Evolutionary conservation across 2,329 filamentous ascomycete species (phyloP).

Genomic region (Graphilbum sp.): DNA sequence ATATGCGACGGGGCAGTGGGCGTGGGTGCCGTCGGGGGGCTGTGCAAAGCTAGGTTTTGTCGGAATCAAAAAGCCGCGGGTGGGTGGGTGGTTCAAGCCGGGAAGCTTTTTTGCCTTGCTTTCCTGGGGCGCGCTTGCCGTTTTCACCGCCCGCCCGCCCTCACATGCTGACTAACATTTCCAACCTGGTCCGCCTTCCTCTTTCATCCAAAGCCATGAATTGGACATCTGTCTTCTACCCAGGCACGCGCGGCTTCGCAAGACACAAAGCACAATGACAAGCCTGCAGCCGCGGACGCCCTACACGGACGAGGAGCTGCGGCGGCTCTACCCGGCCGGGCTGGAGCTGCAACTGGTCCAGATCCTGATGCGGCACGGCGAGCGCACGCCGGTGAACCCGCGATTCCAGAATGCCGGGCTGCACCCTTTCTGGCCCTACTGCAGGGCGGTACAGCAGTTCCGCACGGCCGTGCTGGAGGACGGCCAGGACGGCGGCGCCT

Average conservation of each 20-base stretch:
- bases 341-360: slow-evolving; percentile 83
- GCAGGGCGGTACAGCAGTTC: slow-evolving; percentile 58
- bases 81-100: no score
- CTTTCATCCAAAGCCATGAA: no score
- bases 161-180: no score
- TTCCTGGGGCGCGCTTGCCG: no score
- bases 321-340: slow-evolving; percentile 60
- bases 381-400: slow-evolving; percentile 71
- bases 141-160: no score
- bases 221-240: no score
- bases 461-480: slow-evolving; percentile 32
- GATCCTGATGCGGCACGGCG: slow-evolving; percentile 64
- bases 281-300: slow-evolving; percentile 56
- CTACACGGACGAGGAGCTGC: slow-evolving; percentile 69
- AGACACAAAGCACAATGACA: slow-evolving; percentile 45
- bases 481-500: slow-evolving; percentile 22
- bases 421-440: slow-evolving; percentile 76
- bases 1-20: neutral
- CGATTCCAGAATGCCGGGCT: slow-evolving; percentile 69
- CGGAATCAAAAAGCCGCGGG: no score
- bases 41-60: neutral
- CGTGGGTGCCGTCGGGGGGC: no score
- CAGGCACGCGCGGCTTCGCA: no score
- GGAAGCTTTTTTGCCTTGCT: no score
- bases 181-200: no score